A percentile compares a stretch with the other conserved stretches of the same genome.
Evolutionary conservation across 2,329 filamentous ascomycete species (phyloP).

Genomic region (Venturia oleaginea): DNA sequence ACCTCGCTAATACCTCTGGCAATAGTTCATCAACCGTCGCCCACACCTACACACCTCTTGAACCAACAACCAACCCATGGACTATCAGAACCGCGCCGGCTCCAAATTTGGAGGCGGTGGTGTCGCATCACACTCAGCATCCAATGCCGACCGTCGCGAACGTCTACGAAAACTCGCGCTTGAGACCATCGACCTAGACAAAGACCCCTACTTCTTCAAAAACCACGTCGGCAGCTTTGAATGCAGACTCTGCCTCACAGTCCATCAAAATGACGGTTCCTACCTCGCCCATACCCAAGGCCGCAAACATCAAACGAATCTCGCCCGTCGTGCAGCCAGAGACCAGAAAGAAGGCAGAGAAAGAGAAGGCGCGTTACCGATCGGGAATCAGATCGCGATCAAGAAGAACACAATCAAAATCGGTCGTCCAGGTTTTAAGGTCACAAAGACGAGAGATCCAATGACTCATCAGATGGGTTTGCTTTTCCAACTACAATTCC

Average conservation of each 20-base stretch:
- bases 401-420: slow-evolving; percentile 87
- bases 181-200: slow-evolving; percentile 97
- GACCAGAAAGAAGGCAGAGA: slow-evolving; percentile 77
- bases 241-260: slow-evolving; percentile 90
- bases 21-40: not conserved
- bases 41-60: not conserved
- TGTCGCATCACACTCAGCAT: slow-evolving; percentile 85
- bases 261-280: slow-evolving; percentile 97
- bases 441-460: slow-evolving; percentile 89
- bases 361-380: slow-evolving; percentile 59
- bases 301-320: slow-evolving; percentile 97
- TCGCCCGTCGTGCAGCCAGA: slow-evolving; percentile 88
- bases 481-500: slow-evolving; percentile 94
- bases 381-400: slow-evolving; percentile 62
- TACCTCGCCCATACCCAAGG: slow-evolving; percentile 98
- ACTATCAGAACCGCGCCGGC: slow-evolving; percentile 71
- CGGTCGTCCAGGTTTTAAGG: slow-evolving; percentile 91
- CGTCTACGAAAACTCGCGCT: slow-evolving; percentile 95
- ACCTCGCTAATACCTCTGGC: not conserved
- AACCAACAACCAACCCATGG: slow-evolving; percentile 1
- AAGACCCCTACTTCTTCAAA: slow-evolving; percentile 99
- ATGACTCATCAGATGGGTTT: slow-evolving; percentile 80
- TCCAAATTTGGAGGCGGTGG: slow-evolving; percentile 97
- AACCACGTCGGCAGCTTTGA: slow-evolving; percentile 98
- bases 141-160: slow-evolving; percentile 94